Conservation (phyloP, 1,139 yeast species). For the Geotrichum bryndzae region DNA sequence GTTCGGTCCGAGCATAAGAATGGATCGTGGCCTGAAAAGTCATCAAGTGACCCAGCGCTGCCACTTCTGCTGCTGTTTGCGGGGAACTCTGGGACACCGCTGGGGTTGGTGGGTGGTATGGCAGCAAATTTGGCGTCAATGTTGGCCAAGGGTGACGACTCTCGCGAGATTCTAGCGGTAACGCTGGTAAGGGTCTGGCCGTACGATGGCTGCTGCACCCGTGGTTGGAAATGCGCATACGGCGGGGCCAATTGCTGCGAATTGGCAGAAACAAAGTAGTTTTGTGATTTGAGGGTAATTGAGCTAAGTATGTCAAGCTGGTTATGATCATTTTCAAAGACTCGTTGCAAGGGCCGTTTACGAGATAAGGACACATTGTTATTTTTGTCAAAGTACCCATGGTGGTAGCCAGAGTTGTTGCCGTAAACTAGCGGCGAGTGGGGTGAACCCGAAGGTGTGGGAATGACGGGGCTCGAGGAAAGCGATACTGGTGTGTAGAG, state of each 20-base stretch:
- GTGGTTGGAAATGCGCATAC: not conserved
- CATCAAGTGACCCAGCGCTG: not conserved
- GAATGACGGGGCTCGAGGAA: not conserved
- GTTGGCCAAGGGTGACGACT: not conserved
- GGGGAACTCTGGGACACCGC: too few species aligned
- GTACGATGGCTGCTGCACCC: not conserved
- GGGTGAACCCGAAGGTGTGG: not conserved
- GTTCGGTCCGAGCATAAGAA: constrained; percentile 7
- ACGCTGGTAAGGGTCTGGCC: not conserved
- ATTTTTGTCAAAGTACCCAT: not conserved
- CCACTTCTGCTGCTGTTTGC: not conserved
- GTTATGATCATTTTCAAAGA: not conserved
- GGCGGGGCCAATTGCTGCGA: not conserved
- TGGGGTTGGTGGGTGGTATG: not conserved
- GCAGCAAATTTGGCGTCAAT: not conserved
- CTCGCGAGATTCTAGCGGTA: not conserved
- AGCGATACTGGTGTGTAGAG: not conserved
- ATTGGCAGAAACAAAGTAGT: not conserved
- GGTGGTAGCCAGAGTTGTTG: not conserved
- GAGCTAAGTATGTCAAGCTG: not conserved
- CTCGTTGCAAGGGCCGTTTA: not conserved
- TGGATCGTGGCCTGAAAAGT: not conserved
- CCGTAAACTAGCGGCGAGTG: not conserved
- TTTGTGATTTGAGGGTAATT: not conserved
- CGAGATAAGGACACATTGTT: not conserved